Evolutionary conservation across 306 rosid species (phyloP).

Genomic region (Vigna angularis): DNA sequence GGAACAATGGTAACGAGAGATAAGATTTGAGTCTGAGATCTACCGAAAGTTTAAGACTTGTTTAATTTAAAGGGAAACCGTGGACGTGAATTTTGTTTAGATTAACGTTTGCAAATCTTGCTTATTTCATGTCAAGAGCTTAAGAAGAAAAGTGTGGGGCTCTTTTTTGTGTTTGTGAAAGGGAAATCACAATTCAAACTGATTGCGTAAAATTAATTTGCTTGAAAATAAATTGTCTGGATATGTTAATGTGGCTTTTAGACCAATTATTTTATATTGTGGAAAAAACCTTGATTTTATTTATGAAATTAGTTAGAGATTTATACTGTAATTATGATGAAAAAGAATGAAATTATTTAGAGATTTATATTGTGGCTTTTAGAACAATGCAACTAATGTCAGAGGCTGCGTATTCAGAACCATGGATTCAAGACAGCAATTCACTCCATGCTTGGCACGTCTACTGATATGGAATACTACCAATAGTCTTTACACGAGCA

Average conservation of each 20-base stretch:
- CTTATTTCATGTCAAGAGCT: not conserved
- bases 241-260: not conserved
- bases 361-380: too few species aligned
- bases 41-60: not conserved
- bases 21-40: not conserved
- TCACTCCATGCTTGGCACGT: constrained; percentile 10
- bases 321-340: not conserved
- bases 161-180: not conserved
- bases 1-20: not conserved
- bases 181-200: not conserved
- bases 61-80: constrained; percentile 3
- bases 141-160: not conserved
- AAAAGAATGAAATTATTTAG: not conserved
- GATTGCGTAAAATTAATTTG: not conserved
- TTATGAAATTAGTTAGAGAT: not conserved
- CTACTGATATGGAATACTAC: not conserved
- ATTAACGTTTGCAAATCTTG: not conserved
- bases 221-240: not conserved
- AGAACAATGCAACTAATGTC: not conserved
- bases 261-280: not conserved
- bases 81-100: not conserved
- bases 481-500: constrained; percentile 20
- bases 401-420: constrained; percentile 1
- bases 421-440: not conserved
- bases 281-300: not conserved